A percentile compares a stretch with the other conserved stretches of the same genome.
Evolutionary conservation across 2,329 filamentous ascomycete species (phyloP).

Genomic region (Nemania abortiva): DNA sequence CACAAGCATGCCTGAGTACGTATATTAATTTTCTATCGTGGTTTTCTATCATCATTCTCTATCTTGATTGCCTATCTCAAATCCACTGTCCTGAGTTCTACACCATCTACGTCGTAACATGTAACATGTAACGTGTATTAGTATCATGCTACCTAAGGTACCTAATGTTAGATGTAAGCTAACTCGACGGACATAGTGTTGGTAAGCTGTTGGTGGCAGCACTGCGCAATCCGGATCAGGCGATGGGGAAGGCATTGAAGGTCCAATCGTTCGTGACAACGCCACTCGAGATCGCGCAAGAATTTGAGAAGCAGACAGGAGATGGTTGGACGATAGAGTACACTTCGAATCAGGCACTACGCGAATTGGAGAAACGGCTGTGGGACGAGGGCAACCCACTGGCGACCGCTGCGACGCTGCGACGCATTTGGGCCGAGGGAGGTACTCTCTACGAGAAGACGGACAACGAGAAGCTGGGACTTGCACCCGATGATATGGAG

Average conservation of each 20-base stretch:
- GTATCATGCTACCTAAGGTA: background rate
- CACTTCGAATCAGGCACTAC: conserved; percentile 66
- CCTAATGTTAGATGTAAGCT: background rate
- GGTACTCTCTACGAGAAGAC: conserved; percentile 41
- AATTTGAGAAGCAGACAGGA: conserved; percentile 75
- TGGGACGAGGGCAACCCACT: conserved; percentile 32
- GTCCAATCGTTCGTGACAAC: conserved; percentile 80
- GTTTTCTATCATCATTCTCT: background rate
- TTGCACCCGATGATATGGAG: conserved; percentile 59
- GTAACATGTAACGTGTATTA: background rate
- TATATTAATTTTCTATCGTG: conserved; percentile 35
- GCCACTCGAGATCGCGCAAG: conserved; percentile 70
- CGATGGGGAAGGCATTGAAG: conserved; percentile 69
- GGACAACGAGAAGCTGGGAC: conserved; percentile 37
- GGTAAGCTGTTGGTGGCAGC: conserved; percentile 74
- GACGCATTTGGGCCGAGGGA: conserved; percentile 42
- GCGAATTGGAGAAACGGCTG: conserved; percentile 56
- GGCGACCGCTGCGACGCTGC: conserved; percentile 34
- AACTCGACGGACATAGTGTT: conserved; percentile 60
- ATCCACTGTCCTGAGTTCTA: background rate
- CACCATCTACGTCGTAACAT: background rate
- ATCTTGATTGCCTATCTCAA: background rate
- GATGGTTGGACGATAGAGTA: conserved; percentile 66
- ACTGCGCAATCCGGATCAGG: conserved; percentile 66
- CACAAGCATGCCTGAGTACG: conserved; percentile 78